Evolutionary conservation across 148 eudicot species (phyloP).

Genomic region (Bassia scoparia): DNA sequence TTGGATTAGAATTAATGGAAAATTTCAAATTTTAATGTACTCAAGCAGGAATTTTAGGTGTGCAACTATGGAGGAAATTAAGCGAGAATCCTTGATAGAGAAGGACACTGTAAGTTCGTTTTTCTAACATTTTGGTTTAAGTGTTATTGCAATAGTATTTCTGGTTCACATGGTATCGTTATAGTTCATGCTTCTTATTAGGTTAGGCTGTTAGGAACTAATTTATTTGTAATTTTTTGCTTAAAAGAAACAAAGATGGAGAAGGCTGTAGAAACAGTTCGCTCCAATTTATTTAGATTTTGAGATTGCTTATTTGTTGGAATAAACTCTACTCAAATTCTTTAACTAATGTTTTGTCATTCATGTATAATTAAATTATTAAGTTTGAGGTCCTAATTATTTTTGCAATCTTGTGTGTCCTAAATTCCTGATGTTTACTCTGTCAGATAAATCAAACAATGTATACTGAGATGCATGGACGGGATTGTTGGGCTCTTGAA

Average conservation of each 20-base stretch:
- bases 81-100: slow-evolving; percentile 72
- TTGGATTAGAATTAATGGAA: not conserved
- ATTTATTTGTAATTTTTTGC: slow-evolving; percentile 14
- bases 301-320: no score
- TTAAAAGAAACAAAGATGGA: slow-evolving; percentile 86
- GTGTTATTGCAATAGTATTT: not conserved
- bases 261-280: slow-evolving; percentile 72
- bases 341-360: no score
- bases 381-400: not conserved
- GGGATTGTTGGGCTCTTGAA: slow-evolving; percentile 76
- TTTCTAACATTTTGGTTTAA: not conserved
- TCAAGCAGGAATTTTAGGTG: slow-evolving; percentile 56
- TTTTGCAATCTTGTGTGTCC: slow-evolving; percentile 11
- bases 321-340: no score
- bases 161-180: slow-evolving; percentile 1
- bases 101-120: slow-evolving; percentile 61
- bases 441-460: slow-evolving; percentile 76
- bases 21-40: not conserved
- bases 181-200: slow-evolving; percentile 3
- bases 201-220: not conserved
- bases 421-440: slow-evolving; percentile 7
- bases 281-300: slow-evolving; percentile 71
- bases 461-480: slow-evolving; percentile 96
- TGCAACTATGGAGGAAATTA: slow-evolving; percentile 91
- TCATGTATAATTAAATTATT: no score